Conservation (phyloP, 768 basidiomycete genomes). For the Naganishia onofrii region DNA sequence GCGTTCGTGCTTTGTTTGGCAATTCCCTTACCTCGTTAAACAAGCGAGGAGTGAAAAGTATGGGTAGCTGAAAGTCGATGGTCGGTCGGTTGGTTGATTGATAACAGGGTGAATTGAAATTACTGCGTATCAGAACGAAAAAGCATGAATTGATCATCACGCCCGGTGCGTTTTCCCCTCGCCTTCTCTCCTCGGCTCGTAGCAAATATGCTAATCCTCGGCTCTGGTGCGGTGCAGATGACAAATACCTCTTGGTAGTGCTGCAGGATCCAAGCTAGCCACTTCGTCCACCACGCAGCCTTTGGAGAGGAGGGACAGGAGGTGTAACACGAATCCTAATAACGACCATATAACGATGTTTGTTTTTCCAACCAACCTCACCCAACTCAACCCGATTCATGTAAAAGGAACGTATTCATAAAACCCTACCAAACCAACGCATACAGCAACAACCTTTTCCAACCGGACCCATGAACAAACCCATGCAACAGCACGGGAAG, state of each 20-base stretch:
- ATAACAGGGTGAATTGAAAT: slow-evolving; percentile 86
- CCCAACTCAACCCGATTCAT: neutral
- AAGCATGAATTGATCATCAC: slow-evolving; percentile 93
- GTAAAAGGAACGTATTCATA: neutral
- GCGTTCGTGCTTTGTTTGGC: too few species aligned
- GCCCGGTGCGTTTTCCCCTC: slow-evolving; percentile 62
- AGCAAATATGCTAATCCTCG: slow-evolving; percentile 9
- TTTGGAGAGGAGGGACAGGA: too few species aligned
- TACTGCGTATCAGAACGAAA: slow-evolving; percentile 86
- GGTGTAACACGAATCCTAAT: neutral
- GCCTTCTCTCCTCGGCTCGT: neutral
- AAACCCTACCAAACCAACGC: neutral
- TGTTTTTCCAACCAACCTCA: too few species aligned
- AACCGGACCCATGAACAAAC: too few species aligned
- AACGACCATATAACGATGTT: neutral
- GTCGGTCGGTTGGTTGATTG: too few species aligned
- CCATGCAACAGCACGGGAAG: too few species aligned
- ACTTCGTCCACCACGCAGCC: too few species aligned
- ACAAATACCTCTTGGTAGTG: slow-evolving; percentile 69
- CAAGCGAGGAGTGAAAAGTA: too few species aligned
- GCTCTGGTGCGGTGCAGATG: slow-evolving; percentile 58
- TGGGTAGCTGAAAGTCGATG: too few species aligned
- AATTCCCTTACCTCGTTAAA: too few species aligned
- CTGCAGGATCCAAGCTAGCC: slow-evolving; percentile 46
- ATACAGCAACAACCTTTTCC: neutral